A percentile compares a stretch with the other conserved stretches of the same genome.
These are phyloP conservation scores for Lipomyces yamadae DNA, from an alignment of 805 yeast species.

Conservation along the genomic window DNA sequence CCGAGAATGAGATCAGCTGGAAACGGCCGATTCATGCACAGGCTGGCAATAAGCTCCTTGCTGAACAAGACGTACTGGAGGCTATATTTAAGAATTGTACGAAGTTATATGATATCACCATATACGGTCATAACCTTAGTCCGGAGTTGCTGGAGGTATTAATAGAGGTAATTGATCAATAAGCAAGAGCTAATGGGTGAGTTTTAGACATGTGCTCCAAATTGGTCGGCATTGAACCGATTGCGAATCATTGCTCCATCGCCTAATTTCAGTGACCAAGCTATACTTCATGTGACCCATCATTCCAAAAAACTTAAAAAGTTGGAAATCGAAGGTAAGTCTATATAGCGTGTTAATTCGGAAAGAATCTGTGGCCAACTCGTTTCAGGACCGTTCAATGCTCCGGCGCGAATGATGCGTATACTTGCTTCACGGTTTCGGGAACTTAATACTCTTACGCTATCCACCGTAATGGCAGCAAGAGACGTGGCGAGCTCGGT, in stretches of 20 bases:
- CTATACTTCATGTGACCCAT: slow-evolving; percentile 1
- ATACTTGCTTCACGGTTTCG: slow-evolving; percentile 7
- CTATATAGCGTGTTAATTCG: neutral
- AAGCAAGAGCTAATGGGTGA: neutral
- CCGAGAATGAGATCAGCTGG: slow-evolving; percentile 4
- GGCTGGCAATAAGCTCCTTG: slow-evolving; percentile 3
- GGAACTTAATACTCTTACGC: neutral
- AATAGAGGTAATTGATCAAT: neutral
- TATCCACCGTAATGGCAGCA: neutral
- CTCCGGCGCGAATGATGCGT: slow-evolving; percentile 7
- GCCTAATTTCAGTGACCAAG: slow-evolving; percentile 1
- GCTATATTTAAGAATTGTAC: neutral
- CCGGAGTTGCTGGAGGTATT: slow-evolving; percentile 3
- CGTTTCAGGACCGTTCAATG: neutral
- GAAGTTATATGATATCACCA: slow-evolving; percentile 1
- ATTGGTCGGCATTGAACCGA: neutral
- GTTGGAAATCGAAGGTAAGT: slow-evolving; percentile 6
- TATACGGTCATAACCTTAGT: slow-evolving; percentile 4
- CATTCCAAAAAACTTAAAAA: slow-evolving; percentile 2
- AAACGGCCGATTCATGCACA: neutral
- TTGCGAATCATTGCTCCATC: slow-evolving; percentile 6
- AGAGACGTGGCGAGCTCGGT: slow-evolving; percentile 1
- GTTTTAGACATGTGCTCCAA: neutral
- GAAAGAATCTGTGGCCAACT: neutral
- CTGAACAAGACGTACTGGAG: neutral